A percentile compares a stretch with the other conserved stretches of the same genome.
Conservation (phyloP, 345 rosid genomes). For the Physaria fendleri region DNA sequence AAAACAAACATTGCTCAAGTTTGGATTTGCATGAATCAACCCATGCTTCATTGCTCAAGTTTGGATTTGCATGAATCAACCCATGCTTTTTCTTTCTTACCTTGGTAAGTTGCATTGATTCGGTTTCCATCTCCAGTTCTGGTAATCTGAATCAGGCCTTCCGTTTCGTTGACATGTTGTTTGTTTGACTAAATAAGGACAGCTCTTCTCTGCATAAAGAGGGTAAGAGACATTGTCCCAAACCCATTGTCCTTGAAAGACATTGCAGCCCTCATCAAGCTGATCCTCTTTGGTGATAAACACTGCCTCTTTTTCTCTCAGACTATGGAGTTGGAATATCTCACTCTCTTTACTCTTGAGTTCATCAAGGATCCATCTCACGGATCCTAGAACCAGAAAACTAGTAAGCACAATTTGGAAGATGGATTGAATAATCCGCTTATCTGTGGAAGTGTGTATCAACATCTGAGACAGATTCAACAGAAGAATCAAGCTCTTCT, state of each 20-base stretch:
- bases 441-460: slow-evolving; percentile 36
- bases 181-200: slow-evolving; percentile 85
- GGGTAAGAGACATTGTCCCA: slow-evolving; percentile 79
- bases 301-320: slow-evolving; percentile 31
- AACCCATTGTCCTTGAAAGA: slow-evolving; percentile 79
- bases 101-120: slow-evolving; percentile 61
- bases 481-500: neutral
- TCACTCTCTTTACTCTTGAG: slow-evolving; percentile 44
- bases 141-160: slow-evolving; percentile 72
- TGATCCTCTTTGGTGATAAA: slow-evolving; percentile 49
- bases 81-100: slow-evolving; percentile 23
- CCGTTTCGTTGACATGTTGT: slow-evolving; percentile 76
- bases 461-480: slow-evolving; percentile 25
- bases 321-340: slow-evolving; percentile 25
- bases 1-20: slow-evolving; percentile 10
- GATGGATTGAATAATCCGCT: slow-evolving; percentile 45
- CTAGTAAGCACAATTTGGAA: slow-evolving; percentile 48
- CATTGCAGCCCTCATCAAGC: slow-evolving; percentile 55
- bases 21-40: neutral
- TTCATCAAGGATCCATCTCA: slow-evolving; percentile 44
- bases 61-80: neutral
- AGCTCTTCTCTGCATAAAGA: slow-evolving; percentile 64
- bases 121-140: slow-evolving; percentile 92
- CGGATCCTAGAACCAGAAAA: slow-evolving; percentile 47
- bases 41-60: neutral